A percentile compares a stretch with the other conserved stretches of the same genome.
Conservation (phyloP, 2,329 filamentous ascomycete species). For the Neobulgaria alba region DNA sequence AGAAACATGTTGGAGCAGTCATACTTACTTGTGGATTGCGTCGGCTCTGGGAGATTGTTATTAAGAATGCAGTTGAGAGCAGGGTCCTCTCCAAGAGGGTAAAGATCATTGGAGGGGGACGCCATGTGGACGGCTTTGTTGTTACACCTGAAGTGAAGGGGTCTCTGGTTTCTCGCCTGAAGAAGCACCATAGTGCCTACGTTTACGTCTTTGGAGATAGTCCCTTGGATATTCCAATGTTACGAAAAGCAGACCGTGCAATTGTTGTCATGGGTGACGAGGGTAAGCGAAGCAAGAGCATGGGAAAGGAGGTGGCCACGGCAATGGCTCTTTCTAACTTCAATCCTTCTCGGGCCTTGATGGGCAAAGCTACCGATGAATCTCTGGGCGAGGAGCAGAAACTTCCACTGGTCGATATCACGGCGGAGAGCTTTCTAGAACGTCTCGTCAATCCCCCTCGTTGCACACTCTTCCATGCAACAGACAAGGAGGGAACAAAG, state of each 20-base stretch:
- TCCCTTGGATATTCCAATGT: slow-evolving; percentile 48
- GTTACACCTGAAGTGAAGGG: slow-evolving; percentile 44
- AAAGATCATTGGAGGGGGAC: slow-evolving; percentile 44
- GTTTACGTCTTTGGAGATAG: slow-evolving; percentile 55
- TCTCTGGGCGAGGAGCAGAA: slow-evolving; percentile 32
- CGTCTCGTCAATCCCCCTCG: background rate
- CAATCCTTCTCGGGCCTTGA: slow-evolving; percentile 36
- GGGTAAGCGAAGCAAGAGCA: slow-evolving; percentile 38
- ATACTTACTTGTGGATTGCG: slow-evolving; percentile 48
- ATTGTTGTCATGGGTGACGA: slow-evolving; percentile 46
- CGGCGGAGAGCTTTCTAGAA: slow-evolving; percentile 12
- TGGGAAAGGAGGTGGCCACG: slow-evolving; percentile 38
- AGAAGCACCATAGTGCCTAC: slow-evolving; percentile 26
- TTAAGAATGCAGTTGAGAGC: slow-evolving; percentile 42
- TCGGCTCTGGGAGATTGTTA: slow-evolving; percentile 45
- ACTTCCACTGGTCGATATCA: slow-evolving; percentile 33
- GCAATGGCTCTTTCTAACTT: slow-evolving; percentile 36
- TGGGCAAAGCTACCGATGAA: slow-evolving; percentile 33
- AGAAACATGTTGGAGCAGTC: slow-evolving; percentile 36
- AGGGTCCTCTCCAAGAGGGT: slow-evolving; percentile 35
- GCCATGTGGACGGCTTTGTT: slow-evolving; percentile 38
- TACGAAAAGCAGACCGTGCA: slow-evolving; percentile 42
- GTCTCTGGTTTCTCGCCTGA: slow-evolving; percentile 36
- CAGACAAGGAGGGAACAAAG: slow-evolving; percentile 35
- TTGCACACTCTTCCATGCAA: slow-evolving; percentile 35